Evolutionary conservation across 345 rosid genomes (phyloP).

Genomic region (Ceriops decandra): DNA sequence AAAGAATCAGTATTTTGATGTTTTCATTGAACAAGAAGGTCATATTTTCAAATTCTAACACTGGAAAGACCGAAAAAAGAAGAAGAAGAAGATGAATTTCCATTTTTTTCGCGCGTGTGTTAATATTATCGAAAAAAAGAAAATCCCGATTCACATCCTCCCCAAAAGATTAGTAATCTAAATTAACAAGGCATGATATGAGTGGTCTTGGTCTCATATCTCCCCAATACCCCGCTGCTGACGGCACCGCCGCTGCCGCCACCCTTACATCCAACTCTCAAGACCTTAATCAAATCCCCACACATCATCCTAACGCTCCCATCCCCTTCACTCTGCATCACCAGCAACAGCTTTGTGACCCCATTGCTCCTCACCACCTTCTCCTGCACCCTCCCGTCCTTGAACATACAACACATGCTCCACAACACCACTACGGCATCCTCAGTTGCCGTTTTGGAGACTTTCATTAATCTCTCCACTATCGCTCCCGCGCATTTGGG

Average conservation of each 20-base stretch:
- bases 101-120: neutral
- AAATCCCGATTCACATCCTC: neutral
- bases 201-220: conserved; percentile 39
- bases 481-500: conserved; percentile 14
- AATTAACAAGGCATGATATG: conserved; percentile 46
- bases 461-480: conserved; percentile 23
- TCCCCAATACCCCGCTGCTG: conserved; percentile 1
- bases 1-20: neutral
- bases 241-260: conserved; percentile 3
- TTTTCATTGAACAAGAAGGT: conserved; percentile 3
- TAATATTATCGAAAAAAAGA: neutral
- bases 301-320: conserved; percentile 20
- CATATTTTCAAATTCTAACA: conserved; percentile 1
- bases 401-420: conserved; percentile 19
- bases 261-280: conserved; percentile 19
- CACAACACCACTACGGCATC: conserved; percentile 25
- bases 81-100: neutral
- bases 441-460: conserved; percentile 25
- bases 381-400: conserved; percentile 21
- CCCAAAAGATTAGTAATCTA: neutral
- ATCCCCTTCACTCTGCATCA: conserved; percentile 29
- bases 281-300: conserved; percentile 23
- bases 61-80: neutral
- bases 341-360: conserved; percentile 17
- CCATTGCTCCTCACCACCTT: conserved; percentile 20